These are phyloP conservation scores for Xerocomellus chrysenteron DNA, from an alignment of 768 basidiomycete species.

Conservation along the genomic window DNA sequence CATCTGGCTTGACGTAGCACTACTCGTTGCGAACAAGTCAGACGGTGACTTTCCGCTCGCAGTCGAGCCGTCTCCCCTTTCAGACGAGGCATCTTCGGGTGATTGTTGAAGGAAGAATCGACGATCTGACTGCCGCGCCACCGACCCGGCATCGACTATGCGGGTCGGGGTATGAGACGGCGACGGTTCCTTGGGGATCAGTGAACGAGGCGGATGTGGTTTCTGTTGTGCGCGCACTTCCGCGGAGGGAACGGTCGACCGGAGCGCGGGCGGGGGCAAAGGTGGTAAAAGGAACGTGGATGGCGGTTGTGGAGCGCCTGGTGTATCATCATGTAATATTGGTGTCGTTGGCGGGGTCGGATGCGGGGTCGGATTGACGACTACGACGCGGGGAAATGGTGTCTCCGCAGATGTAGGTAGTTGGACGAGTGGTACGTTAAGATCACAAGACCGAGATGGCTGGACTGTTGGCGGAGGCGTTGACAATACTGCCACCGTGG, in stretches of 20 bases:
- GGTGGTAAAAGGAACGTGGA: conserved; percentile 31
- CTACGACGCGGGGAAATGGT: conserved; percentile 55
- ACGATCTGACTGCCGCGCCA: conserved; percentile 38
- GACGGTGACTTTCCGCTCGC: conserved; percentile 35
- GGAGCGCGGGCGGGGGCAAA: conserved; percentile 26
- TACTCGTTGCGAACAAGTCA: conserved; percentile 36
- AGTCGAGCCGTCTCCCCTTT: conserved; percentile 31
- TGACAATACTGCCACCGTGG: conserved; percentile 1
- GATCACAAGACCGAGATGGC: conserved; percentile 15
- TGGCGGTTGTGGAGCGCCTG: conserved; percentile 24
- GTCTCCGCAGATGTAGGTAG: conserved; percentile 25
- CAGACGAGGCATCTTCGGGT: conserved; percentile 39
- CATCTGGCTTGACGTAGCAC: conserved; percentile 34
- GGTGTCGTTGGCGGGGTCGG: conserved; percentile 79
- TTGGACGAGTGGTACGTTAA: conserved; percentile 27
- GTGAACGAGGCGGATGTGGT: conserved; percentile 18
- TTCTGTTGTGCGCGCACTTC: conserved; percentile 12
- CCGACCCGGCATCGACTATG: conserved; percentile 23
- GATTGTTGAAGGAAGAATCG: conserved; percentile 48
- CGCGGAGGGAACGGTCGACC: not conserved
- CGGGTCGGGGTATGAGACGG: conserved; percentile 8
- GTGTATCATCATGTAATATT: conserved; percentile 30
- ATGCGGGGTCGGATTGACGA: conserved; percentile 76
- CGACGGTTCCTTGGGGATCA: not conserved
- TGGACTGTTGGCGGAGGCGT: conserved; percentile 3